phyloP scores from a whole-genome alignment of 768 basidiomycete genomes.

The Psilocybe cyanescens region DNA sequence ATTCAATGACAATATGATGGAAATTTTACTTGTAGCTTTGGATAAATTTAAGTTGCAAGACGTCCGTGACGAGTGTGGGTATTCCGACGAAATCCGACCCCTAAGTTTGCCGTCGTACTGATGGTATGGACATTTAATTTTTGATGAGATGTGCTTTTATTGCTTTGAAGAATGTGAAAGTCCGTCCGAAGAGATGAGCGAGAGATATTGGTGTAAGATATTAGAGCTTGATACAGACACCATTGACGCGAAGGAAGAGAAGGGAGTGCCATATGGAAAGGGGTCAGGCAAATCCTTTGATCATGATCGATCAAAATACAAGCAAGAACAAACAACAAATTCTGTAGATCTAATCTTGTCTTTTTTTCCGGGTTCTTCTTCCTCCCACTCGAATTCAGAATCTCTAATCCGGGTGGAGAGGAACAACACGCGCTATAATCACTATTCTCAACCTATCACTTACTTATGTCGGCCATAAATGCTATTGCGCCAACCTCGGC shows the following conservation, averaged over 20 bases:
- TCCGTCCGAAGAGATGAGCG: too few relatives aligned
- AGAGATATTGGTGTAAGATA: too few relatives aligned
- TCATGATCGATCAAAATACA: constrained; percentile 14
- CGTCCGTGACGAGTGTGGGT: too few relatives aligned
- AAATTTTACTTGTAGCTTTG: too few relatives aligned
- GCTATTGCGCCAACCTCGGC: constrained; percentile 28
- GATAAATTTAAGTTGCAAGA: too few relatives aligned
- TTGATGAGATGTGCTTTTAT: too few relatives aligned
- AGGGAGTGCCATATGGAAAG: not conserved
- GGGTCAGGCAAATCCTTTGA: not conserved
- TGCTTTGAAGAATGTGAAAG: too few relatives aligned
- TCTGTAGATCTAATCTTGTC: constrained; percentile 39
- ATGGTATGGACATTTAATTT: not conserved
- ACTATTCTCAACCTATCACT: constrained; percentile 8
- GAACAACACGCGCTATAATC: constrained; percentile 35
- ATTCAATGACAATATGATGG: not conserved
- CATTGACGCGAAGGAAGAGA: too few relatives aligned
- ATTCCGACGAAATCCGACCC: too few relatives aligned
- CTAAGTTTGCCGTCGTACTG: too few relatives aligned
- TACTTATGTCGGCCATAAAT: constrained; percentile 21
- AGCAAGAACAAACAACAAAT: constrained; percentile 39
- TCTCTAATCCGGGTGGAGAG: constrained; percentile 48
- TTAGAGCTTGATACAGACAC: too few relatives aligned
- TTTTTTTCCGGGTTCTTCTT: constrained; percentile 51
- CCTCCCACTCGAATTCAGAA: constrained; percentile 48